Percentiles rank a stretch among this genome's conserved stretches.
phyloP scores from a whole-genome alignment of 2,329 filamentous ascomycete genomes.

The Raffaelea ambrosiae region DNA sequence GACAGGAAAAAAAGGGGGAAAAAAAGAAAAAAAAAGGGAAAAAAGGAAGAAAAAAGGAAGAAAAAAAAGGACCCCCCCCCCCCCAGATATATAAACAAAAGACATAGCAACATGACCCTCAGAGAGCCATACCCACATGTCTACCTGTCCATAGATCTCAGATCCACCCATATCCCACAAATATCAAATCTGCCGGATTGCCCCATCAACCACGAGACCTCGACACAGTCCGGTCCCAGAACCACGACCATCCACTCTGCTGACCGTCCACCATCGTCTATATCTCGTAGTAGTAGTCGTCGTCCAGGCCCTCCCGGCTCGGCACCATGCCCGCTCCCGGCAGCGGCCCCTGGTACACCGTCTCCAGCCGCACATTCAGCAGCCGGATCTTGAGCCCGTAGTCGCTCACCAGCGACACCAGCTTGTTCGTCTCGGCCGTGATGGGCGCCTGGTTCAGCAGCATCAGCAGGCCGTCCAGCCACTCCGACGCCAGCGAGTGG shows the following conservation, averaged over 20 bases:
- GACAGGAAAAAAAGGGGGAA: not conserved
- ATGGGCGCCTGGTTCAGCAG: slow-evolving; percentile 91
- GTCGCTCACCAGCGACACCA: slow-evolving; percentile 76
- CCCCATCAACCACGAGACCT: too few species aligned
- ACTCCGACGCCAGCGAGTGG: slow-evolving; percentile 83
- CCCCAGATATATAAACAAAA: not conserved
- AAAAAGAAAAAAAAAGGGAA: not conserved
- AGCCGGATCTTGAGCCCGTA: slow-evolving; percentile 90
- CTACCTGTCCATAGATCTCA: too few species aligned
- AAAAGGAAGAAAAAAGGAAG: not conserved
- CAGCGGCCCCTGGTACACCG: slow-evolving; percentile 55
- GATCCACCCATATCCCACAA: too few species aligned
- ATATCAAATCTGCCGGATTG: too few species aligned
- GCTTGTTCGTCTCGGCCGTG: slow-evolving; percentile 88
- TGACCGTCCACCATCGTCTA: slow-evolving; percentile 25
- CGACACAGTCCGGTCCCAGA: too few species aligned
- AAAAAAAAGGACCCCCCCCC: too few species aligned
- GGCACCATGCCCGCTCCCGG: slow-evolving; percentile 70
- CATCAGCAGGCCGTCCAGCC: slow-evolving; percentile 94
- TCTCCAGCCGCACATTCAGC: slow-evolving; percentile 84
- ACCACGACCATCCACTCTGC: too few species aligned
- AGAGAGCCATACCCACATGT: not conserved
- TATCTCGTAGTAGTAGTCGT: slow-evolving; percentile 88
- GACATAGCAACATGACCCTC: too few species aligned
- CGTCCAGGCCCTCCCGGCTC: slow-evolving; percentile 74